phyloP scores from a whole-genome alignment of 2,329 filamentous ascomycete species.

The Zymoseptoria ardabiliae region DNA sequence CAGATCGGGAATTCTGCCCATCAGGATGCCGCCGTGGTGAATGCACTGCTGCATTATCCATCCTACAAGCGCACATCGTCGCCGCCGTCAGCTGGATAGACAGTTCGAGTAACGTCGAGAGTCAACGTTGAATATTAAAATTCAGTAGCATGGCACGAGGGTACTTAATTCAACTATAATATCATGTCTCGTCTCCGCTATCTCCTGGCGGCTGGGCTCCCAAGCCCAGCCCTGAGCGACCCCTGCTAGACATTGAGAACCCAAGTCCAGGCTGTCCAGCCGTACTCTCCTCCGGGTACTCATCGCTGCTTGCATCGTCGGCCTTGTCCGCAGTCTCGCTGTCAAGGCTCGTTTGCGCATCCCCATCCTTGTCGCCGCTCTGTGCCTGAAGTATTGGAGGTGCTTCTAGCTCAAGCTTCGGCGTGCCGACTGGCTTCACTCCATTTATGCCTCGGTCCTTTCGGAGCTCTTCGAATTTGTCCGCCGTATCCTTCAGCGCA shows the following conservation, averaged over 20 bases:
- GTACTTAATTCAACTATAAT: neutral
- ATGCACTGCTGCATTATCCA: no score
- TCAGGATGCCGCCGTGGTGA: no score
- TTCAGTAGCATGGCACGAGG: no score
- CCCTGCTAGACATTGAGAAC: conserved; percentile 8
- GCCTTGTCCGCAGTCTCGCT: conserved; percentile 9
- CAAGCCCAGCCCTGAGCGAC: conserved; percentile 14
- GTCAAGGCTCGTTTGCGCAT: conserved; percentile 15
- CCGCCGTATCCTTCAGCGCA: conserved; percentile 71
- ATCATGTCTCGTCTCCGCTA: neutral
- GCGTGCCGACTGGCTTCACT: neutral
- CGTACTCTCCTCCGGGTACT: conserved; percentile 11
- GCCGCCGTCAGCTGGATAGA: no score
- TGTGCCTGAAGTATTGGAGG: neutral
- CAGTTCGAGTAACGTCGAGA: no score
- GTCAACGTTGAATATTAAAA: no score
- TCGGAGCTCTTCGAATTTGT: conserved; percentile 57
- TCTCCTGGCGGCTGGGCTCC: conserved; percentile 7
- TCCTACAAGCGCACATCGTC: no score
- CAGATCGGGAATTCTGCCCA: no score
- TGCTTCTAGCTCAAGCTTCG: conserved; percentile 10
- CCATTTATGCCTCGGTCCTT: conserved; percentile 37
- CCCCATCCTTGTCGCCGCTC: neutral
- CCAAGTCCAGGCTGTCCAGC: conserved; percentile 12
- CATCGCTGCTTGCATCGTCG: conserved; percentile 8